A percentile compares a stretch with the other conserved stretches of the same genome.
Evolutionary conservation across 1,284 basidiomycete species (phyloP).

Genomic region (Athelia psychrophila): DNA sequence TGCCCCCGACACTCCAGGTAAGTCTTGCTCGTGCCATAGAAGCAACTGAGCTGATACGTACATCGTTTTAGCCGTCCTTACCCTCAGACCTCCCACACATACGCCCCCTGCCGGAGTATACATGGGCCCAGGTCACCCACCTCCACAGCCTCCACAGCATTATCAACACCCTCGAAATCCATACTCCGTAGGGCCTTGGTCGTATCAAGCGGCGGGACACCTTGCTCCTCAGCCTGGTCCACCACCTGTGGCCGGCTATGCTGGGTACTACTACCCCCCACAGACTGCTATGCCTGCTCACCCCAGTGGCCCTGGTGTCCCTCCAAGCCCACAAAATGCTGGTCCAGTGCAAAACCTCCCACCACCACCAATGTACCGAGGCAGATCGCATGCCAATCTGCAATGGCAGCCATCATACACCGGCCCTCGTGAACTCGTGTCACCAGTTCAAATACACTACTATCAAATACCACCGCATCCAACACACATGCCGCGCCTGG

Average conservation of each 20-base stretch:
- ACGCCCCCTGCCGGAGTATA: constrained; percentile 13
- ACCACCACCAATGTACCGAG: not conserved
- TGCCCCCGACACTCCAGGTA: constrained; percentile 33
- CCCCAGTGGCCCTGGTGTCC: too few relatives aligned
- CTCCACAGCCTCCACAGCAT: not conserved
- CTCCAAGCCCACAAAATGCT: not conserved
- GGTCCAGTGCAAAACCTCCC: not conserved
- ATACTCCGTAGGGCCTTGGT: not conserved
- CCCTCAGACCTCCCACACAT: not conserved
- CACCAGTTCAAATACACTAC: not conserved
- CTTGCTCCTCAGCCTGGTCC: not conserved
- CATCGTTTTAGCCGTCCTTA: not conserved
- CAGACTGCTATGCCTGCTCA: too few relatives aligned
- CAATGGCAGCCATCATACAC: not conserved
- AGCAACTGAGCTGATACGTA: not conserved
- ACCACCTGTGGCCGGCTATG: not conserved
- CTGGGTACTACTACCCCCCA: not conserved
- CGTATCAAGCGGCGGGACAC: not conserved
- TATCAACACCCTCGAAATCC: not conserved
- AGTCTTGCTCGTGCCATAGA: too few relatives aligned
- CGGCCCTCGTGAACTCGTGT: not conserved
- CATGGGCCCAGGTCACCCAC: not conserved
- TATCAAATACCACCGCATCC: not conserved
- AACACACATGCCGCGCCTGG: too few relatives aligned
- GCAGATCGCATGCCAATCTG: not conserved